These are phyloP conservation scores for Penicillium sp. DNA, from an alignment of 2,329 filamentous ascomycete species.

Conservation along the genomic window DNA sequence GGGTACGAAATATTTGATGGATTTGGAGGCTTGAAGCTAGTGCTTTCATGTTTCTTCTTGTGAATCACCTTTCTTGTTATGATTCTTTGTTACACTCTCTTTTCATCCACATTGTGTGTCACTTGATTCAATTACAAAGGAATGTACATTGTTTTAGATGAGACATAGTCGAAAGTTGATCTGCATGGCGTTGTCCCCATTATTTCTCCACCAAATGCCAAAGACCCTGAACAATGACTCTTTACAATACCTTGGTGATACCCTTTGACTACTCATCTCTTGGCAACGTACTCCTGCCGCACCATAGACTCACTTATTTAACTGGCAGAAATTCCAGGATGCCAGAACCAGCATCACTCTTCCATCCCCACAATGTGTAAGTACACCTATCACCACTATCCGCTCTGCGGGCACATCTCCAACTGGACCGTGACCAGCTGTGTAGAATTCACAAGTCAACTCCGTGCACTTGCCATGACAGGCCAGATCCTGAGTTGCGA, in stretches of 20 bases:
- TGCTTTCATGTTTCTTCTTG: neutral
- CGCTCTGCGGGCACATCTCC: slow-evolving; percentile 27
- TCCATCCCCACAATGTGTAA: slow-evolving; percentile 22
- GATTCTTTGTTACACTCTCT: neutral
- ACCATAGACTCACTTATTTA: neutral
- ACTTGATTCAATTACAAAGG: neutral
- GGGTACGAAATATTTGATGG: slow-evolving; percentile 29
- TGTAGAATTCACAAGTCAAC: slow-evolving; percentile 16
- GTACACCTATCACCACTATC: slow-evolving; percentile 27
- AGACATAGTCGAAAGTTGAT: neutral
- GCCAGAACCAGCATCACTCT: neutral
- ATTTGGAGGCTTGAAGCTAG: slow-evolving; percentile 13
- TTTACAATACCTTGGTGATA: neutral
- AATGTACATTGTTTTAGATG: neutral
- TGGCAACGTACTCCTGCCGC: neutral
- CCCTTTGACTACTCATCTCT: neutral
- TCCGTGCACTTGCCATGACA: slow-evolving; percentile 10
- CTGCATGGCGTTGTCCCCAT: neutral
- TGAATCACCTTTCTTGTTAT: neutral
- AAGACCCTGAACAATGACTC: neutral
- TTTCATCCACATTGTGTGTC: too few species aligned
- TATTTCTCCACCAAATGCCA: neutral
- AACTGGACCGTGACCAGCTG: slow-evolving; percentile 26
- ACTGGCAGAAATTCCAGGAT: neutral
- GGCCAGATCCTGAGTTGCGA: slow-evolving; percentile 3